Evolutionary conservation across 148 eudicot species (phyloP), one percentile per base, ranked within the genome.

Genomic region (Arbutus unedo): DNA sequence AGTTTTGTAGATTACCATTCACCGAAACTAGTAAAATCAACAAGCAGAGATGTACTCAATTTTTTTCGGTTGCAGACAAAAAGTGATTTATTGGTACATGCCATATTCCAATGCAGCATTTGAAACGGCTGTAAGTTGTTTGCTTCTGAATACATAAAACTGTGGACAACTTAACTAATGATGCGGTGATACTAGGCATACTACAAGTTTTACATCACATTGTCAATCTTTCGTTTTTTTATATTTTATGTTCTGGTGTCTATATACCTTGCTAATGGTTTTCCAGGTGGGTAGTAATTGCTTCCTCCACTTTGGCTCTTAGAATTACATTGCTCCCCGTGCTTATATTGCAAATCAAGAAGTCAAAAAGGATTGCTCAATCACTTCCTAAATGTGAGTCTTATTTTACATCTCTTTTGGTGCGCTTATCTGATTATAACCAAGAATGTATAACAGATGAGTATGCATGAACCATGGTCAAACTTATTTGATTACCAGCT

Each of bases 241-340:
- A 21, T 66, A 25, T 53, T 54, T 4, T 50, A 21, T 45, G 11
- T 31, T 71, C 16, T 81, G 56, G 23, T 81, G 44, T 71, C 38
- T 67, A 2, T 43, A 21, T 71, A 15, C 50, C 10, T 13, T 53
- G 10, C 54, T 44, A 16, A 31, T 85, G 54, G 48, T 48, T 72
- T 89, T 84, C 66, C 83, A 95, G 97, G 96, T 93, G 98, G 98
- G 83, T 89, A 44, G 82, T 90, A 72, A 91, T 96, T 77, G 89
- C 89, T 11, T 87, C 95, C 53, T 91, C 97, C 74, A 93, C 95
- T n/a, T 72, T 94, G 85, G 91, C 89, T 70, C 86, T 93, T 74
- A 91, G 99, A 88, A 57, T 90, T 45, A 70, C 89, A n/a, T 19
- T 94, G 84, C 84, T 93, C 71, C 98, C 99, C 8, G 7, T 90